Evolutionary conservation across 1,284 basidiomycete genomes (phyloP).

Genomic region (Chondrostereum purpureum): DNA sequence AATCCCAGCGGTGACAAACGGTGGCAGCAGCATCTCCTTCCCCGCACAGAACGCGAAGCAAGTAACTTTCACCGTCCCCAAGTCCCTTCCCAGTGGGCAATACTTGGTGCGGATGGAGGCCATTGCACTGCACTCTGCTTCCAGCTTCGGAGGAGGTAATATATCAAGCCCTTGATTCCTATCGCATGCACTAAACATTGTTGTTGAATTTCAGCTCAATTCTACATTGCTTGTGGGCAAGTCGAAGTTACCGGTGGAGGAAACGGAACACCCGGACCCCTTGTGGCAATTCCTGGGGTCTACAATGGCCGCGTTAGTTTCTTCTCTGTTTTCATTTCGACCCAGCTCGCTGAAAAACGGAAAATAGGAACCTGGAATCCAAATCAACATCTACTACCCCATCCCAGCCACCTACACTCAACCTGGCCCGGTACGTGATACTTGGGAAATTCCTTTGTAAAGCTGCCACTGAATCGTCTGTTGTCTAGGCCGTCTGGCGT

Average conservation of each 20-base stretch:
- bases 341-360: neutral
- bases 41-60: conserved; percentile 25
- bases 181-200: neutral
- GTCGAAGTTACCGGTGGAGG: conserved; percentile 31
- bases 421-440: conserved; percentile 29
- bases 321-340: neutral
- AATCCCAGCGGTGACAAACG: conserved; percentile 32
- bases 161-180: too few relatives aligned
- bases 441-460: too few relatives aligned
- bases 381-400: conserved; percentile 35
- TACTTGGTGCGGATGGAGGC: conserved; percentile 21
- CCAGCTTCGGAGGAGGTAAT: conserved; percentile 5
- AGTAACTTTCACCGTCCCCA: conserved; percentile 38
- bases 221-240: conserved; percentile 28
- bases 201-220: conserved; percentile 20
- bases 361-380: conserved; percentile 30
- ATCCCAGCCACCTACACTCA: conserved; percentile 29
- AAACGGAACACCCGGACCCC: conserved; percentile 31
- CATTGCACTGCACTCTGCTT: conserved; percentile 5
- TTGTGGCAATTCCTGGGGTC: conserved; percentile 35
- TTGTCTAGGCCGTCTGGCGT: neutral
- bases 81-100: conserved; percentile 37
- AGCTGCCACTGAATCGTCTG: neutral
- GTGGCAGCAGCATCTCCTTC: conserved; percentile 32
- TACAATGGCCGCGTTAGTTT: conserved; percentile 29